Conservation (phyloP, 2,329 filamentous ascomycete species). For the Lachnellula cervina region DNA sequence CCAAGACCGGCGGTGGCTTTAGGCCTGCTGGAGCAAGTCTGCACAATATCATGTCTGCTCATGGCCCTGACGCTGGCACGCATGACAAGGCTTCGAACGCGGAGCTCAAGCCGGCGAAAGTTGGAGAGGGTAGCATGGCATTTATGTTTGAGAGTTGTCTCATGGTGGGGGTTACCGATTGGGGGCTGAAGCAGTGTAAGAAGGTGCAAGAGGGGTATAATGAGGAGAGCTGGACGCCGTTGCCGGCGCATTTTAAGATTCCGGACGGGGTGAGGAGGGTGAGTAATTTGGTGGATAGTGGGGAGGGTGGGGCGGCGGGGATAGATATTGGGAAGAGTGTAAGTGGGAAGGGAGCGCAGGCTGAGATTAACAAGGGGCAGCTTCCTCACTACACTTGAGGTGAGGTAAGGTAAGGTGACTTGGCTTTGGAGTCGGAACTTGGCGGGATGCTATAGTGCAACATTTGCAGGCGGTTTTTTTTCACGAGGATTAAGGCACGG, state of each 20-base stretch:
- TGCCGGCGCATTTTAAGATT: conserved; percentile 44
- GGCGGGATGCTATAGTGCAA: not conserved
- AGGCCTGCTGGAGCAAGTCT: conserved; percentile 56
- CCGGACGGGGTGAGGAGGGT: conserved; percentile 21
- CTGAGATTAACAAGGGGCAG: conserved; percentile 7
- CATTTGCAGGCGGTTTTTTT: not conserved
- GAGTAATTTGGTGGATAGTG: conserved; percentile 22
- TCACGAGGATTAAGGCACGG: no score
- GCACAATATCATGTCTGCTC: conserved; percentile 59
- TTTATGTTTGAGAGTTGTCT: conserved; percentile 62
- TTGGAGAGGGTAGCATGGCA: conserved; percentile 55
- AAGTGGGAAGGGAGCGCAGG: conserved; percentile 12
- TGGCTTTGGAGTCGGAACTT: not conserved
- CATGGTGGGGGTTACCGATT: conserved; percentile 69
- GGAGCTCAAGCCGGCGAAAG: conserved; percentile 50
- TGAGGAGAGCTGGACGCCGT: conserved; percentile 59
- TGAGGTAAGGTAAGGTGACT: not conserved
- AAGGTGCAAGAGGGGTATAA: conserved; percentile 68
- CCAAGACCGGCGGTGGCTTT: conserved; percentile 52
- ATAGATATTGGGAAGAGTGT: conserved; percentile 16
- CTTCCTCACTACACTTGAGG: conserved; percentile 17
- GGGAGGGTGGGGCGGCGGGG: not conserved
- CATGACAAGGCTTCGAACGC: conserved; percentile 51
- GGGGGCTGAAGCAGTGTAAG: conserved; percentile 62
- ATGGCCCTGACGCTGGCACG: conserved; percentile 53